A percentile compares a stretch with the other conserved stretches of the same genome.
Conservation (phyloP, 2,329 filamentous ascomycete genomes). For the Kalaharituber pfeilii region DNA sequence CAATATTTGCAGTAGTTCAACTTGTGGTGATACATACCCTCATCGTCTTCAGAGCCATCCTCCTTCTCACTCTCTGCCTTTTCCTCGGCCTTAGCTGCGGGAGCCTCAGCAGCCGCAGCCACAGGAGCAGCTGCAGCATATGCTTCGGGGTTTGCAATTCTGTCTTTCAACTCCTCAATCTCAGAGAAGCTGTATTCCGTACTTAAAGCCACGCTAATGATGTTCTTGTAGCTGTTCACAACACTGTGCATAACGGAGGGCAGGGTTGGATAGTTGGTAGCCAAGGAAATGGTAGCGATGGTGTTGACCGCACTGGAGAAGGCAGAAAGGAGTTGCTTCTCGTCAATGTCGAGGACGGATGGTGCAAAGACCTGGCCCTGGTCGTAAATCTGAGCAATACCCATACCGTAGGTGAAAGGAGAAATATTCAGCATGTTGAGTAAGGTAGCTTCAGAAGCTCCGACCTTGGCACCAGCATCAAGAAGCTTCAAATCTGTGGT, state of each 20-base stretch:
- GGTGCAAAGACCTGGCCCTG: conserved; percentile 82
- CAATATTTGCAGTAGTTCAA: neutral
- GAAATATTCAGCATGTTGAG: conserved; percentile 99
- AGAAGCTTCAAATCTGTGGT: conserved; percentile 95
- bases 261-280: conserved; percentile 84
- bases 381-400: conserved; percentile 91
- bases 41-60: conserved; percentile 47
- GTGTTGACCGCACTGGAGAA: conserved; percentile 68
- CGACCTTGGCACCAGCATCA: conserved; percentile 83
- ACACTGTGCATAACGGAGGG: conserved; percentile 92
- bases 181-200: conserved; percentile 89
- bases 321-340: conserved; percentile 77
- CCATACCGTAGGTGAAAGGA: conserved; percentile 98
- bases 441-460: conserved; percentile 93
- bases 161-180: conserved; percentile 97
- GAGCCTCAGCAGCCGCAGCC: conserved; percentile 39
- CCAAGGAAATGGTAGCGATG: conserved; percentile 81
- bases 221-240: conserved; percentile 97
- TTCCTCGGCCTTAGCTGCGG: conserved; percentile 35
- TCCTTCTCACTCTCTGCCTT: conserved; percentile 47
- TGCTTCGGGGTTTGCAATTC: conserved; percentile 95
- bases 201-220: conserved; percentile 70
- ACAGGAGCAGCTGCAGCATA: conserved; percentile 71
- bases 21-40: conserved; percentile 38
- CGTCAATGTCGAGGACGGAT: conserved; percentile 76